phyloP scores from a whole-genome alignment of 192 early-diverging fungal genomes.

The Coemansia sp. region DNA sequence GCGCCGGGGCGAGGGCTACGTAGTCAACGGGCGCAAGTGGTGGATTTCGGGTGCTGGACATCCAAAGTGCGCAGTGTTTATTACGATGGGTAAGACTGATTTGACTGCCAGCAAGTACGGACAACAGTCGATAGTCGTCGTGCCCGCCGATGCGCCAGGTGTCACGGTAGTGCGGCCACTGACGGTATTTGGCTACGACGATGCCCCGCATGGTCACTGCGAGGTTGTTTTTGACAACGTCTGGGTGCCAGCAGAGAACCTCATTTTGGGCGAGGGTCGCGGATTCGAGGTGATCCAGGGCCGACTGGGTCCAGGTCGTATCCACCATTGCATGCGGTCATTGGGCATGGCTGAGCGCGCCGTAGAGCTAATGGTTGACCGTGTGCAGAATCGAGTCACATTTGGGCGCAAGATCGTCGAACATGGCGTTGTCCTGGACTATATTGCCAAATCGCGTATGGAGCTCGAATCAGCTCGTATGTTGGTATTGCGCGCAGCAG shows the following conservation, averaged over 20 bases:
- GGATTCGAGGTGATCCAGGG: slow-evolving; percentile 99
- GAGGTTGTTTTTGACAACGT: slow-evolving; percentile 92
- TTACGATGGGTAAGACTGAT: slow-evolving; percentile 88
- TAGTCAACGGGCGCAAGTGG: slow-evolving; percentile 90
- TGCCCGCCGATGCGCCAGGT: slow-evolving; percentile 82
- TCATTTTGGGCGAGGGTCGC: slow-evolving; percentile 93
- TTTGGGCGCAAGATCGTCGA: slow-evolving; percentile 85
- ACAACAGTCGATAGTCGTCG: slow-evolving; percentile 89
- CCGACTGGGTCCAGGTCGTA: slow-evolving; percentile 88
- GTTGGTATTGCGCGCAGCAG: slow-evolving; percentile 90
- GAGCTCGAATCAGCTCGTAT: slow-evolving; percentile 90
- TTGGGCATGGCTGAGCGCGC: slow-evolving; percentile 94
- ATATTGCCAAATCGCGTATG: slow-evolving; percentile 84
- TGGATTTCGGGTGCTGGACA: slow-evolving; percentile 98
- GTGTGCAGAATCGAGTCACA: slow-evolving; percentile 80
- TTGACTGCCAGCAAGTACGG: slow-evolving; percentile 63
- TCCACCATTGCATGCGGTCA: slow-evolving; percentile 97
- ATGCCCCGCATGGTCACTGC: slow-evolving; percentile 95
- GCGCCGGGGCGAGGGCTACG: slow-evolving; percentile 62
- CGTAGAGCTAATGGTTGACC: slow-evolving; percentile 78
- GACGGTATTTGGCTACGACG: slow-evolving; percentile 91
- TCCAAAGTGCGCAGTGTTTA: slow-evolving; percentile 86
- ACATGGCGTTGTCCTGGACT: slow-evolving; percentile 79
- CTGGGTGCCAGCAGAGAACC: slow-evolving; percentile 80
- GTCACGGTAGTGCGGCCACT: slow-evolving; percentile 82